These are phyloP conservation scores for Amyloporia xantha DNA, from an alignment of 768 basidiomycete genomes.

Conservation along the genomic window DNA sequence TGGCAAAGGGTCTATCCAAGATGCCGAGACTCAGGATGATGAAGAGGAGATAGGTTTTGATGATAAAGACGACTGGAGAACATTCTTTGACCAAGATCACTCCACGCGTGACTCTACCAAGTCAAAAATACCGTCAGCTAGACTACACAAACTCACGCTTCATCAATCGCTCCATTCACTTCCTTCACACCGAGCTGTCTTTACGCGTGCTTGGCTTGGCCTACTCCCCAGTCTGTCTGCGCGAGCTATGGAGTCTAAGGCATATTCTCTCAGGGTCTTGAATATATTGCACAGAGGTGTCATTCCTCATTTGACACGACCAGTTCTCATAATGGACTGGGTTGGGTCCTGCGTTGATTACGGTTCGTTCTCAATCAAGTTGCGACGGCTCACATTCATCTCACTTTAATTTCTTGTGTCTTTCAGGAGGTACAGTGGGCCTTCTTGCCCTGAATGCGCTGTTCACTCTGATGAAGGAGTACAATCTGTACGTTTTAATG, in stretches of 20 bases:
- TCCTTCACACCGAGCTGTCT: constrained; percentile 71
- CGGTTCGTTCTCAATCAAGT: constrained; percentile 57
- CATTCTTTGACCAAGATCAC: constrained; percentile 68
- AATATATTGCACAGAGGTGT: constrained; percentile 80
- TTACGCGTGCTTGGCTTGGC: constrained; percentile 74
- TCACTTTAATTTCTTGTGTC: constrained; percentile 1
- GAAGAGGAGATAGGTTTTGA: constrained; percentile 29
- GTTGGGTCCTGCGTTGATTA: constrained; percentile 76
- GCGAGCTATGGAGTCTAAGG: too few relatives aligned
- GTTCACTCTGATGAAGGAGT: constrained; percentile 85
- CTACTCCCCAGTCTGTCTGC: constrained; percentile 56
- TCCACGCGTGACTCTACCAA: constrained; percentile 28
- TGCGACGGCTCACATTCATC: too few relatives aligned
- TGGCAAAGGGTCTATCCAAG: constrained; percentile 18
- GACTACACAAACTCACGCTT: constrained; percentile 60
- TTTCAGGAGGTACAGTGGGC: constrained; percentile 72
- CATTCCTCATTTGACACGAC: constrained; percentile 74
- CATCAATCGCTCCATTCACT: constrained; percentile 76
- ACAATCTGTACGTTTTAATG: constrained; percentile 61
- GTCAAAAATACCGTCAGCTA: constrained; percentile 30
- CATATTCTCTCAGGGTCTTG: constrained; percentile 49
- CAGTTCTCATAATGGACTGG: constrained; percentile 88
- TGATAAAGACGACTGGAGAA: constrained; percentile 65
- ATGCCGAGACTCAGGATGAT: constrained; percentile 25
- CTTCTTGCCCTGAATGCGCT: constrained; percentile 87